phyloP scores from a whole-genome alignment of 75 land plant genomes.

The Adiantum capillusveneris region DNA sequence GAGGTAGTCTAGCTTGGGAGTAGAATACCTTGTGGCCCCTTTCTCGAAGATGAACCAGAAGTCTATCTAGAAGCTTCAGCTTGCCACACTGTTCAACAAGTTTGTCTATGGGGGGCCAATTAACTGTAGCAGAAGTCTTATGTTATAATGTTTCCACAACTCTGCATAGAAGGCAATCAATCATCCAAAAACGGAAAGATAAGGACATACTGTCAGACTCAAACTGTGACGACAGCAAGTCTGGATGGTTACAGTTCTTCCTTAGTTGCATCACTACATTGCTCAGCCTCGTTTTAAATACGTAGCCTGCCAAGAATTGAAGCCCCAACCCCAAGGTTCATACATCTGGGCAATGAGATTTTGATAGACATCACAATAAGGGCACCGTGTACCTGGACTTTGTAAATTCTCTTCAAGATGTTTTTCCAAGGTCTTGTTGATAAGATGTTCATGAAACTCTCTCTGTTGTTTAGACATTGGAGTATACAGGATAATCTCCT shows the following conservation, averaged over 20 bases:
- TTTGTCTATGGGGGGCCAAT: conserved; percentile 65
- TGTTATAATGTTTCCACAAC: no score
- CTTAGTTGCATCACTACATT: conserved; percentile 69
- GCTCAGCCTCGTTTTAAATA: conserved; percentile 43
- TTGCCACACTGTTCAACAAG: conserved; percentile 32
- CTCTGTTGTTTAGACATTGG: conserved; percentile 70
- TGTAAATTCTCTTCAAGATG: conserved; percentile 39
- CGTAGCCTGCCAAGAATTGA: conserved; percentile 22
- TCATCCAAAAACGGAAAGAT: no score
- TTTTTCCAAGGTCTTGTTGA: conserved; percentile 53
- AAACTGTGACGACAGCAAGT: conserved; percentile 54
- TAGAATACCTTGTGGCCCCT: conserved; percentile 28
- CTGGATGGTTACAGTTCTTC: conserved; percentile 96
- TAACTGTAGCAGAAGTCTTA: conserved; percentile 26
- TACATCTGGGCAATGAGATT: background rate
- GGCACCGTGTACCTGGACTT: conserved; percentile 15
- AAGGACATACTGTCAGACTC: conserved; percentile 43
- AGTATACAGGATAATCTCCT: conserved; percentile 87
- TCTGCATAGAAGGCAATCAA: no score
- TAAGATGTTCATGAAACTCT: conserved; percentile 59
- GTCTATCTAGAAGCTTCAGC: conserved; percentile 32
- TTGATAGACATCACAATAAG: background rate
- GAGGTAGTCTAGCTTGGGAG: no score
- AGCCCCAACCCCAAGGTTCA: background rate
- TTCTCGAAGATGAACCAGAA: conserved; percentile 12